phyloP scores from a whole-genome alignment of 1,139 yeast genomes.

The Diutina rugosa region DNA sequence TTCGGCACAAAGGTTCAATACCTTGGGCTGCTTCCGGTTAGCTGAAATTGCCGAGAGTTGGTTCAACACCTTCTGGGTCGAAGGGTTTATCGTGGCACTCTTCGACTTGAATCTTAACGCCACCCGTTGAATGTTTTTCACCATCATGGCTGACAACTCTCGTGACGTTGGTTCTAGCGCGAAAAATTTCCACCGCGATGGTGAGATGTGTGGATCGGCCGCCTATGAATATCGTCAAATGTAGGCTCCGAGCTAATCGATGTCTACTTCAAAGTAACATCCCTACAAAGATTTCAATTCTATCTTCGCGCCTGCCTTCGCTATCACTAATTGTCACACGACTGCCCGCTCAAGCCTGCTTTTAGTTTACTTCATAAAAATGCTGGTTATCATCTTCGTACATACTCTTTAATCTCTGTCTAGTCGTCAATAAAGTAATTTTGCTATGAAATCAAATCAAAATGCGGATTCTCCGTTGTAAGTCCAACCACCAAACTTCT shows the following conservation, averaged over 20 bases:
- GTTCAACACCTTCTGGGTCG: constrained; percentile 53
- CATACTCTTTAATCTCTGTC: not conserved
- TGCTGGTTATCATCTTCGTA: too few species aligned
- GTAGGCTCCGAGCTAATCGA: not conserved
- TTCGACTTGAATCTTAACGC: not conserved
- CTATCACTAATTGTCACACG: not conserved
- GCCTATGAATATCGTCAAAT: not conserved
- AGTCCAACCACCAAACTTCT: constrained; percentile 98
- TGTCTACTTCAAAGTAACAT: too few species aligned
- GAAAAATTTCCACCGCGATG: not conserved
- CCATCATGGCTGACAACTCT: not conserved
- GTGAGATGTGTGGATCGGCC: not conserved
- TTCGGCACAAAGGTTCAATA: constrained; percentile 63
- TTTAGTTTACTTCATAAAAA: too few species aligned
- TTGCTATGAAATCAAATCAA: not conserved
- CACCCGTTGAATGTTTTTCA: not conserved
- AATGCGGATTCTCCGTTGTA: constrained; percentile 51
- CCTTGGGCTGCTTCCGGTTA: constrained; percentile 74
- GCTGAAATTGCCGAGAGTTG: constrained; percentile 83
- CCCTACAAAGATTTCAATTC: too few species aligned
- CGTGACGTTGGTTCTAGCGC: not conserved
- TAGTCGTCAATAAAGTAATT: not conserved
- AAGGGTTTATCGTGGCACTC: constrained; percentile 30
- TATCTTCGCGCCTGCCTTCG: not conserved
- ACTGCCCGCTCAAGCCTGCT: not conserved